Conservation (phyloP, 169 alveolate genomes). For the Plasmodium vinckei region DNA sequence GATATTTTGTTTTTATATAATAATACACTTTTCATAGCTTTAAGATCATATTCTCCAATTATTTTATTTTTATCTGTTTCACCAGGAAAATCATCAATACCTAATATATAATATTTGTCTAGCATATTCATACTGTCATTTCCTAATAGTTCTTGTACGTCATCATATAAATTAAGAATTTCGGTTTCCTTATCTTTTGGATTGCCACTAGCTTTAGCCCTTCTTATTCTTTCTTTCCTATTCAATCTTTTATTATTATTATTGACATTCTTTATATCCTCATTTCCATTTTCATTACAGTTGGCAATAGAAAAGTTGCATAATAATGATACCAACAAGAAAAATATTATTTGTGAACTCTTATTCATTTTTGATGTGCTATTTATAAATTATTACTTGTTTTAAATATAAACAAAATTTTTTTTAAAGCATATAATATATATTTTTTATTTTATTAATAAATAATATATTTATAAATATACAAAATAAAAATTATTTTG, state of each 20-base stretch:
- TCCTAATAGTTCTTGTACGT: conserved; percentile 17
- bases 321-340: too few species aligned
- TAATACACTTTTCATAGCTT: conserved; percentile 19
- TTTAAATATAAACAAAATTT: too few species aligned
- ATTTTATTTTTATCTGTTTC: conserved; percentile 25
- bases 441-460: too few species aligned
- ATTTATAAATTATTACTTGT: too few species aligned
- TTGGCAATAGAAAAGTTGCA: too few species aligned
- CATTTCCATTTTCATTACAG: not conserved
- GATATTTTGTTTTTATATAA: conserved; percentile 36
- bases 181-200: not conserved
- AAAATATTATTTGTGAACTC: too few species aligned
- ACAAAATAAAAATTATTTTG: too few species aligned
- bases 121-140: not conserved
- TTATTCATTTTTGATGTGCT: not conserved
- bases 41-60: conserved; percentile 36
- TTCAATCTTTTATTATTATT: not conserved
- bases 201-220: not conserved
- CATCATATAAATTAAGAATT: conserved; percentile 2
- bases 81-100: conserved; percentile 14
- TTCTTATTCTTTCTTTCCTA: not conserved
- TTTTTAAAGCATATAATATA: too few species aligned
- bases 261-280: not conserved
- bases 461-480: too few species aligned
- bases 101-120: conserved; percentile 30